Evolutionary conservation across 768 basidiomycete species (phyloP), one percentile per base, ranked within the genome.

Genomic region (Naganishia randhawae): DNA sequence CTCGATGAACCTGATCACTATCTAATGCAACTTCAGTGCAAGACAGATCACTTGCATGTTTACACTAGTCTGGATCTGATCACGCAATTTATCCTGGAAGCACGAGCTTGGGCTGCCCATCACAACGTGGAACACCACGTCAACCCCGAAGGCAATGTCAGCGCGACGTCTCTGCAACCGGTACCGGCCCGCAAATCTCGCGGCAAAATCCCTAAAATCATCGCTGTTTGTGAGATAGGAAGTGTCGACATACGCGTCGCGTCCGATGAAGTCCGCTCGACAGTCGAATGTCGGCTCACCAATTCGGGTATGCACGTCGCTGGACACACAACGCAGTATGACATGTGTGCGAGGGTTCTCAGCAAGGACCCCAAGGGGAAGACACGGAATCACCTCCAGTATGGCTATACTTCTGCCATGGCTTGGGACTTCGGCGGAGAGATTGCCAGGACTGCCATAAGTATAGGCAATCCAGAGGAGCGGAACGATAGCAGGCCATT

Each of bases 1-100:
- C 22, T 61, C 39, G 65, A 66, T 31, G 50, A 66, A 41, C 51
- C 65, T 14, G 25, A 66, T 39, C 37, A 66, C 22, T 31, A 41
- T 13, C 50, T 66, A 16, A 7, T 53, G n/a, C 65, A 66, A 31
- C n/a, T 53, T n/a, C 50, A 50, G 39, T 31, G 7, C 51, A 66
- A 53, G n/a, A 29, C 41, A 2, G 27, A 41, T 29, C 50, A 52
- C 27, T 19, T 66, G 19, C 1, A 66, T 50, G 13, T 50, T 3
- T 1, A 66, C n/a, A n/a, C 37, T 3, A 51, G 50, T 31, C 17
- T 41, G 25, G 39, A 52, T n/a, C 17, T 66, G 32, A 3, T 66
- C 16, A 51, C 65, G 3, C 50, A 66, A 22, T 8, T 66, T 16
- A 17, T 61, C 25, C 57, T 51, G 2, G 65, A 54, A 19, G 25